phyloP scores from a whole-genome alignment of 2,329 filamentous ascomycete species.

The Chaetomium strumarium region DNA sequence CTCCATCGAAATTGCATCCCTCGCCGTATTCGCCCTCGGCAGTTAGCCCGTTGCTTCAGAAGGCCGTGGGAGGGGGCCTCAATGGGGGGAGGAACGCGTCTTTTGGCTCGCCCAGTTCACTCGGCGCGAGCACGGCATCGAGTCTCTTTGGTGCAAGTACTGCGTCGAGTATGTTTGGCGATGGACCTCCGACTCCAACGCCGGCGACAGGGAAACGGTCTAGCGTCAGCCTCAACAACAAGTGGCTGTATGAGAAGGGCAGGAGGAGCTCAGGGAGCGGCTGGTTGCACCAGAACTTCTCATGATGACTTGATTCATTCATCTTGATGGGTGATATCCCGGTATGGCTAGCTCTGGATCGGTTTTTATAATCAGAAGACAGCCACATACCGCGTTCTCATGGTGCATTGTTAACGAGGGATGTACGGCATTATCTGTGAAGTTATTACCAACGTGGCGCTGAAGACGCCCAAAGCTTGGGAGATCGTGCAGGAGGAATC shows the following conservation, averaged over 20 bases:
- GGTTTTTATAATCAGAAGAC: background rate
- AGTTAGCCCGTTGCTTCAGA: slow-evolving; percentile 59
- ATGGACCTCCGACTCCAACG: slow-evolving; percentile 62
- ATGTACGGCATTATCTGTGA: no score
- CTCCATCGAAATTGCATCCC: slow-evolving; percentile 12
- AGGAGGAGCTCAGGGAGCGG: slow-evolving; percentile 46
- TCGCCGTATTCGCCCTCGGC: slow-evolving; percentile 37
- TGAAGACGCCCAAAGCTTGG: no score
- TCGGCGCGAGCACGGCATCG: slow-evolving; percentile 43
- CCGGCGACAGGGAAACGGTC: slow-evolving; percentile 61
- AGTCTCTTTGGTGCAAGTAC: slow-evolving; percentile 47
- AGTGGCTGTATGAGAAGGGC: slow-evolving; percentile 90
- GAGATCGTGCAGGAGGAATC: no score
- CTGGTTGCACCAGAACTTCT: slow-evolving; percentile 18
- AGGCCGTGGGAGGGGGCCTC: slow-evolving; percentile 41
- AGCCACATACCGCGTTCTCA: background rate
- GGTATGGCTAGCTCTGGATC: background rate
- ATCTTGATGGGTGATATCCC: background rate
- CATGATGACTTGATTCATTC: background rate
- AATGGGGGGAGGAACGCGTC: slow-evolving; percentile 42
- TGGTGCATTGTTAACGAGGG: background rate
- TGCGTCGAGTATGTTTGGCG: slow-evolving; percentile 44
- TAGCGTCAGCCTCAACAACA: slow-evolving; percentile 77
- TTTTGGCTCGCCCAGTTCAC: slow-evolving; percentile 52
- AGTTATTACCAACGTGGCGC: no score